Evolutionary conservation across 2,329 filamentous ascomycete genomes (phyloP).

Genomic region (Cordyceps fumosorosea): DNA sequence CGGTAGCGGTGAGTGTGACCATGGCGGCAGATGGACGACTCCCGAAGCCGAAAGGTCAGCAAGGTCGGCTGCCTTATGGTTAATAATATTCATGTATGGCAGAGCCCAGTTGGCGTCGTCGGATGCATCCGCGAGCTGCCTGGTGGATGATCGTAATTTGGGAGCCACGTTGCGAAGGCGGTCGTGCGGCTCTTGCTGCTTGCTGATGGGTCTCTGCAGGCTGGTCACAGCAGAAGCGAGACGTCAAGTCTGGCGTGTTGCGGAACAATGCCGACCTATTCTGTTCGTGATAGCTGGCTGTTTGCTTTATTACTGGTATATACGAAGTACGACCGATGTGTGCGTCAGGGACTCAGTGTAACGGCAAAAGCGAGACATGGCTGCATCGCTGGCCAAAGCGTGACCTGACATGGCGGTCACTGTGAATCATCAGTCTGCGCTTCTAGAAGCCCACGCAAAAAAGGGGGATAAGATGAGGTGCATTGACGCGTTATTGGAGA

Average conservation of each 20-base stretch:
- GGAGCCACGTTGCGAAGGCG: background rate
- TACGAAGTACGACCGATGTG: background rate
- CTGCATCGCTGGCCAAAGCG: background rate
- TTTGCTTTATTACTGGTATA: background rate
- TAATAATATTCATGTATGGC: background rate
- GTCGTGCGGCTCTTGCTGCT: background rate
- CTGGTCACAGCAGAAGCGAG: background rate
- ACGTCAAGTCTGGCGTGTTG: background rate
- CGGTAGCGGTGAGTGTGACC: background rate
- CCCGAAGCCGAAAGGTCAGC: background rate
- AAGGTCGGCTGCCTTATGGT: background rate
- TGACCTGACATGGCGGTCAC: background rate
- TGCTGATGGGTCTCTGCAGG: background rate
- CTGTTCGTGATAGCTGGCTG: background rate
- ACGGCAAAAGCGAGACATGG: background rate
- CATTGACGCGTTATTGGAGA: background rate
- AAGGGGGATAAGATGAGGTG: background rate
- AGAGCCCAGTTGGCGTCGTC: background rate
- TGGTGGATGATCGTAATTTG: conserved; percentile 9
- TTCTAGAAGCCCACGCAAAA: background rate
- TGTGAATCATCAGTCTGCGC: background rate
- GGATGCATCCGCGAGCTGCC: conserved; percentile 2
- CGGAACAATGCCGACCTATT: background rate
- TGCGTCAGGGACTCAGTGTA: background rate
- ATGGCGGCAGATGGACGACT: background rate